Evolutionary conservation across 2,329 filamentous ascomycete genomes (phyloP), one percentile per base, ranked within the genome.

Genomic region (Exophiala dermatitidis): DNA sequence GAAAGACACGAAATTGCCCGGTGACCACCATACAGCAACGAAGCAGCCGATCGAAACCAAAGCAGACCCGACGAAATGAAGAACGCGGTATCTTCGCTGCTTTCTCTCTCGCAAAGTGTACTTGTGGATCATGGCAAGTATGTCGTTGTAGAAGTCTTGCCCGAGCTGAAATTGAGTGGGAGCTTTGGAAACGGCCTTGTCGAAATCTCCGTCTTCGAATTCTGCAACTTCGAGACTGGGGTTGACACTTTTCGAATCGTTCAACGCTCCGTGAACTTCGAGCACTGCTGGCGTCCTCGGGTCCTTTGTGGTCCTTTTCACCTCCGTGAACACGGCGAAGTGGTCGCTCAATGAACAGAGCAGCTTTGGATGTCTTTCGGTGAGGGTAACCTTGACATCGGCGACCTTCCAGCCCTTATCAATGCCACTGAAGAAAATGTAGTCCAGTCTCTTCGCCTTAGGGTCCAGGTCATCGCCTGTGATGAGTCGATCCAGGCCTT

Each of bases 301-400:
- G 9, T 38, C n/a, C 6, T 33, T 53, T 29, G 48, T 10, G 8
- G 37, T 48, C 30, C 52, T 53, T 40, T 50, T 44, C 6, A 97
- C 76, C 0, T 88, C 90, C 4, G 88, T 84, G 67, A 91, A 86
- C 49, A 97, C 86, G 26, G 88, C 90, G 68, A 96, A 97, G 68
- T 97, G 93, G 66, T 98, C 91, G 63, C 90, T 96, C 29, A 97
- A 77, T 1, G 89, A 95, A 71, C 90, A 95, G 58, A 82, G 78
- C 1, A 96, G 76, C 1, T 80, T 81, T 0, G 90, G 88, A 69
- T 96, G 90, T 6, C 88, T 83, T 66, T 85, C 80, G 19, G 82
- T 84, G 82, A 96, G 89, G 55, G 85, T 84, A 1, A 98, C 86
- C 46, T 81, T 78, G 2, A 81, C 84, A 5, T 79, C 76, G 54